phyloP scores from a whole-genome alignment of 768 basidiomycete genomes.

The Mycena alexandri region DNA sequence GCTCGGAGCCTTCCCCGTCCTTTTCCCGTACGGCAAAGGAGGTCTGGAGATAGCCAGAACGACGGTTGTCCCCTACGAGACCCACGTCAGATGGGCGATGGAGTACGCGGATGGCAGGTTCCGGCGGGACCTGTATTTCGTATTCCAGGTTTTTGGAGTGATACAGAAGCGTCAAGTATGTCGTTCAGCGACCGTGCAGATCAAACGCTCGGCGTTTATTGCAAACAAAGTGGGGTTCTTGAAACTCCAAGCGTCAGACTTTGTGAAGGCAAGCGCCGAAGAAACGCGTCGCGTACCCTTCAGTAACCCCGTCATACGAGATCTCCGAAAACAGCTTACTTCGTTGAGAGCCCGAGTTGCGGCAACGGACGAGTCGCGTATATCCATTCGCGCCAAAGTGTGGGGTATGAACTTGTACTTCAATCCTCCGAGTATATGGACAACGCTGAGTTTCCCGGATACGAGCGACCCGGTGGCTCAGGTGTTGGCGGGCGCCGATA shows the following conservation, averaged over 20 bases:
- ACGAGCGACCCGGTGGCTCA: conserved; percentile 54
- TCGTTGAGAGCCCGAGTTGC: conserved; percentile 41
- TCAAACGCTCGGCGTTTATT: conserved; percentile 33
- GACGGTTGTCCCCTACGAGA: conserved; percentile 41
- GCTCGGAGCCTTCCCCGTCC: conserved; percentile 32
- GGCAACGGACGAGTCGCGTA: conserved; percentile 49
- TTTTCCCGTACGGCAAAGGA: not conserved
- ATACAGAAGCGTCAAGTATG: conserved; percentile 45
- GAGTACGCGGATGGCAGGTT: conserved; percentile 47
- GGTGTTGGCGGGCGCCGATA: conserved; percentile 55
- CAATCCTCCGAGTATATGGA: conserved; percentile 54
- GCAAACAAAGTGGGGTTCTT: conserved; percentile 34
- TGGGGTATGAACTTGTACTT: conserved; percentile 45
- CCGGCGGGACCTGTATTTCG: conserved; percentile 42
- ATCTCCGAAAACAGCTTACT: conserved; percentile 42
- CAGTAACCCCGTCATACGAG: conserved; percentile 43
- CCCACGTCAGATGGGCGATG: conserved; percentile 47
- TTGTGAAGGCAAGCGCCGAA: conserved; percentile 50
- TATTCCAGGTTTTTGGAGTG: conserved; percentile 48
- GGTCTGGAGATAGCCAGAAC: not conserved
- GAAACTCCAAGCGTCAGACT: conserved; percentile 44
- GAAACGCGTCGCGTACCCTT: conserved; percentile 41
- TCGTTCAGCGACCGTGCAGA: conserved; percentile 45
- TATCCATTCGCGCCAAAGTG: conserved; percentile 40
- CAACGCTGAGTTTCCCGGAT: conserved; percentile 51